Percentiles rank a stretch among this genome's conserved stretches.
These are phyloP conservation scores for Clavispora santaluciae DNA, from an alignment of 805 yeast genomes.

Conservation along the genomic window DNA sequence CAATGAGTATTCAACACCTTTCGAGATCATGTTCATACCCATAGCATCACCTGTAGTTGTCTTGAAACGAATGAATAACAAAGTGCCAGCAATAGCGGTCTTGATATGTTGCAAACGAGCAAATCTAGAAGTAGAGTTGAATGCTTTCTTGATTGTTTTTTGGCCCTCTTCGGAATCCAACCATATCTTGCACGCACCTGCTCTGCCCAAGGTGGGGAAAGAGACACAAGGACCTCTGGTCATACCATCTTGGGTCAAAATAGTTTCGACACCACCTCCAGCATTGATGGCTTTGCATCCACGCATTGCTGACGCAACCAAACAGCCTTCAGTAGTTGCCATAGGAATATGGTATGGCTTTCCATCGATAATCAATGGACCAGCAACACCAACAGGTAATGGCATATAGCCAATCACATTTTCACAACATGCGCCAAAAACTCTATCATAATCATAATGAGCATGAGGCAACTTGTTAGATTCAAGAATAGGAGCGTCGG, in stretches of 20 bases:
- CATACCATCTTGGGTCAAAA: conserved; percentile 95
- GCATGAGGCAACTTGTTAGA: conserved; percentile 70
- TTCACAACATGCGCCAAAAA: conserved; percentile 98
- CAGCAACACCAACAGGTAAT: conserved; percentile 95
- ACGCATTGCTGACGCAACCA: conserved; percentile 97
- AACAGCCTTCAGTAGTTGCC: conserved; percentile 99
- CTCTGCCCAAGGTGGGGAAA: conserved; percentile 75
- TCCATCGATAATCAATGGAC: conserved; percentile 90
- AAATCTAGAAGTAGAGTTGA: conserved; percentile 94
- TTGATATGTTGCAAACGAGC: conserved; percentile 89
- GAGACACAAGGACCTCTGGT: conserved; percentile 98
- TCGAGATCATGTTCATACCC: conserved; percentile 99
- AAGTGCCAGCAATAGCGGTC: conserved; percentile 91
- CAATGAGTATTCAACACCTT: conserved; percentile 89
- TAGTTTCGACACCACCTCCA: conserved; percentile 94
- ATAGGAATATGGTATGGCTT: conserved; percentile 87
- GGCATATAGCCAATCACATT: conserved; percentile 97
- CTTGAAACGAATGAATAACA: conserved; percentile 84
- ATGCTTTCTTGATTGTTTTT: conserved; percentile 72
- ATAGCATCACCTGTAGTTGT: conserved; percentile 99
- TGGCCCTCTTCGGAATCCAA: conserved; percentile 95
- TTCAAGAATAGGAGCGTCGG: conserved; percentile 76
- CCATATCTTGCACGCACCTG: conserved; percentile 95
- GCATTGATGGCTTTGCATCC: conserved; percentile 97
- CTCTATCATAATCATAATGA: conserved; percentile 89